Percentiles rank a stretch among this genome's conserved stretches.
phyloP scores from a whole-genome alignment of 257 asterid species.

The Paulownia fortunei region DNA sequence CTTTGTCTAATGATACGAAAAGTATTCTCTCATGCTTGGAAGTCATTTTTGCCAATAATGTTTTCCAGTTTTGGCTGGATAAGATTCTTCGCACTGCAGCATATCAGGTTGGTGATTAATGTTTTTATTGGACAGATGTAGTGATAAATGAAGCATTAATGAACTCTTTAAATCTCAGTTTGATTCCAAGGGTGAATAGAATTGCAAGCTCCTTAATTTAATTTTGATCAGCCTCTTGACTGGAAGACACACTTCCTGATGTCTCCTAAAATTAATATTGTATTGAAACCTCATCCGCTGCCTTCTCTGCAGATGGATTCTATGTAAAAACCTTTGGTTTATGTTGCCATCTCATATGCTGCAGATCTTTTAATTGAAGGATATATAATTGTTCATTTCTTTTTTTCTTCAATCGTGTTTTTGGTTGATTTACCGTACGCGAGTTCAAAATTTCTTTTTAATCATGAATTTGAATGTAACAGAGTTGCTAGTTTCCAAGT shows the following conservation, averaged over 20 bases:
- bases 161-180: not conserved
- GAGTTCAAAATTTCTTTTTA: not conserved
- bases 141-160: not conserved
- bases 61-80: constrained; percentile 87
- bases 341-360: not conserved
- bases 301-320: not conserved
- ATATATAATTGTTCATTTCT: not conserved
- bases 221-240: constrained; percentile 1
- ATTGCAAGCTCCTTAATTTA: constrained; percentile 7
- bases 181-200: not conserved
- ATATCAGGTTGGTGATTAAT: constrained; percentile 70
- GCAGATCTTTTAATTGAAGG: not conserved
- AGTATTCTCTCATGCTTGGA: constrained; percentile 75
- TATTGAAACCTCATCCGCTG: not conserved
- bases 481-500: not conserved
- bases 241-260: constrained; percentile 2
- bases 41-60: constrained; percentile 73
- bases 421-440: not conserved
- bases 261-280: not conserved
- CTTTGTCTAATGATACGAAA: constrained; percentile 56
- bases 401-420: not conserved
- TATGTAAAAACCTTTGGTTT: not conserved
- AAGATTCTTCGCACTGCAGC: constrained; percentile 89
- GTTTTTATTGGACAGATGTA: not conserved
- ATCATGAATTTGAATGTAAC: not conserved